Evolutionary conservation across 352 stramenopile genomes (phyloP).

Genomic region (Globisporangium irregulare): DNA sequence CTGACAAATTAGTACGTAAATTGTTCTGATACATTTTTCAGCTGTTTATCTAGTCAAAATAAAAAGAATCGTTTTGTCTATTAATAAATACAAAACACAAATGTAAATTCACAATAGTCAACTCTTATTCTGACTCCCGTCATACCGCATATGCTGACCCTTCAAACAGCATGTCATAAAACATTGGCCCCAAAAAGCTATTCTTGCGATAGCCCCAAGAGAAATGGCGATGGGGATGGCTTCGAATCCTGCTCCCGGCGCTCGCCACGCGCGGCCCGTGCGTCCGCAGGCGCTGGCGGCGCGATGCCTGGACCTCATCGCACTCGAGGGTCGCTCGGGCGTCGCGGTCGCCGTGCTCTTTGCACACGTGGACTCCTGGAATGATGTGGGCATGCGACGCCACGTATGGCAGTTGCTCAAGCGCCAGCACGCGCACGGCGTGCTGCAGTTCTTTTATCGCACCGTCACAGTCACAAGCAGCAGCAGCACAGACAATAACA

Average conservation of each 20-base stretch:
- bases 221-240: neutral
- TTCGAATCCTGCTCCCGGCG: neutral
- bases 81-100: too few species aligned
- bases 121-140: neutral
- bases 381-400: conserved; percentile 40
- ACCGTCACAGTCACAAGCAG: neutral
- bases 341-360: conserved; percentile 41
- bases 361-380: conserved; percentile 32
- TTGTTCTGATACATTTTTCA: too few species aligned
- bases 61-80: too few species aligned
- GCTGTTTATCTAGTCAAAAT: too few species aligned
- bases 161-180: neutral
- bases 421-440: conserved; percentile 34
- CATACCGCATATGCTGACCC: neutral
- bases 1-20: too few species aligned
- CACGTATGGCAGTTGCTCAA: conserved; percentile 58
- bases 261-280: neutral
- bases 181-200: neutral
- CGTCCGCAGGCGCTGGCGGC: conserved; percentile 49
- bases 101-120: too few species aligned
- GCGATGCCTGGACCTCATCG: conserved; percentile 59
- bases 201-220: neutral
- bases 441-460: conserved; percentile 55
- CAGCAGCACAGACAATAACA: neutral
- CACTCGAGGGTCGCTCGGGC: conserved; percentile 50